These are phyloP conservation scores for Hygrophorus russula DNA, from an alignment of 768 basidiomycete genomes.

Conservation along the genomic window DNA sequence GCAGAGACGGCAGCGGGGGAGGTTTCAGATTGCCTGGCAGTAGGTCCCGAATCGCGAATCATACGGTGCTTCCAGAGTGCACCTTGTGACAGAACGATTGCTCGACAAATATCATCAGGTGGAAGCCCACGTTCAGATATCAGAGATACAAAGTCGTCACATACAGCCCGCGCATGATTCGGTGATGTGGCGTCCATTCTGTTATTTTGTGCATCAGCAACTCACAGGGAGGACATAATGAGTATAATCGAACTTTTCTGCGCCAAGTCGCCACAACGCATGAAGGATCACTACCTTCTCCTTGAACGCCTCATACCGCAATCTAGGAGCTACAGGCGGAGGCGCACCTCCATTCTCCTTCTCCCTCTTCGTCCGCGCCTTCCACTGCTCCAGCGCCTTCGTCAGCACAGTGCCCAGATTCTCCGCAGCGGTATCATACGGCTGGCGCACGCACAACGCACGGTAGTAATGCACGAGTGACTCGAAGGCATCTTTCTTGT, in stretches of 20 bases:
- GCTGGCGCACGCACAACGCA: slow-evolving; percentile 74
- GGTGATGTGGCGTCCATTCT: slow-evolving; percentile 41
- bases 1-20: slow-evolving; percentile 21
- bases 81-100: slow-evolving; percentile 64
- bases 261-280: slow-evolving; percentile 53
- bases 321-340: slow-evolving; percentile 29
- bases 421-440: slow-evolving; percentile 80
- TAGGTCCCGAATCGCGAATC: slow-evolving; percentile 36
- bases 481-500: slow-evolving; percentile 71
- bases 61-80: slow-evolving; percentile 81
- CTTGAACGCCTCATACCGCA: slow-evolving; percentile 56
- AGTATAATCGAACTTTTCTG: slow-evolving; percentile 41
- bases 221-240: slow-evolving; percentile 3
- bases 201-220: slow-evolving; percentile 6
- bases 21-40: slow-evolving; percentile 15
- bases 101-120: slow-evolving; percentile 65
- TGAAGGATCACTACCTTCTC: slow-evolving; percentile 68
- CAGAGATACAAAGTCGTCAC: slow-evolving; percentile 46
- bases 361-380: slow-evolving; percentile 29
- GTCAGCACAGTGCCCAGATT: slow-evolving; percentile 68
- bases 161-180: slow-evolving; percentile 34
- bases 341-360: slow-evolving; percentile 19
- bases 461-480: slow-evolving; percentile 85
- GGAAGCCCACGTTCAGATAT: slow-evolving; percentile 62
- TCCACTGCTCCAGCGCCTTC: slow-evolving; percentile 55